phyloP scores from a whole-genome alignment of 176 grass and related monocot species.

The Oryza brachyantha region DNA sequence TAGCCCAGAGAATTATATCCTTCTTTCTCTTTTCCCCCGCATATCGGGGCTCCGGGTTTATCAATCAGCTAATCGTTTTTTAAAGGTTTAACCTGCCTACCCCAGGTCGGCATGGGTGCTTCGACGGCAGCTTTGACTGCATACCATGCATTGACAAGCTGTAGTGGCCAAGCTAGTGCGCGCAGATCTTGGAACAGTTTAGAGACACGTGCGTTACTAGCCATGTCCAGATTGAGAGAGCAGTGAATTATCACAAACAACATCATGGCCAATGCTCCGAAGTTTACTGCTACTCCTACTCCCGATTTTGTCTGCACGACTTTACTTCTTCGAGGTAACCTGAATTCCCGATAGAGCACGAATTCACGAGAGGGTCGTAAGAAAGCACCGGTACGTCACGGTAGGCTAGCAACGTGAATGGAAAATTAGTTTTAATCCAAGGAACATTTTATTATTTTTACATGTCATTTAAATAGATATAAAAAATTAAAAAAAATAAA shows the following conservation, averaged over 20 bases:
- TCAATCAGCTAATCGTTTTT: not conserved
- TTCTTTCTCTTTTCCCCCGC: too few relatives aligned
- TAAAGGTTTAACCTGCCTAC: not conserved
- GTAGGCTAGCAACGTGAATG: not conserved
- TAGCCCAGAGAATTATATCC: too few relatives aligned
- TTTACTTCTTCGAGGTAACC: not conserved
- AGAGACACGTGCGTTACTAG: not conserved
- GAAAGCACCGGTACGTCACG: too few relatives aligned
- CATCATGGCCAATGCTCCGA: not conserved
- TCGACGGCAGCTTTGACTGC: too few relatives aligned
- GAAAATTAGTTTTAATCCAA: too few relatives aligned
- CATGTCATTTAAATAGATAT: too few relatives aligned
- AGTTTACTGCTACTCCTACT: not conserved
- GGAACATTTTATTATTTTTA: too few relatives aligned
- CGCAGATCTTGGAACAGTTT: not conserved
- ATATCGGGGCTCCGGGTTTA: too few relatives aligned
- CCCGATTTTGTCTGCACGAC: not conserved
- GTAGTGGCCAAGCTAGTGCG: too few relatives aligned
- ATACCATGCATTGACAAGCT: too few relatives aligned
- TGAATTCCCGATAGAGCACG: not conserved
- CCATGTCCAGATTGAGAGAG: not conserved
- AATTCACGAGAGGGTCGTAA: not conserved
- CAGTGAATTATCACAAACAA: not conserved
- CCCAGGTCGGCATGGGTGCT: not conserved
- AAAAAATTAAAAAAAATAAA: too few relatives aligned